A percentile compares a stretch with the other conserved stretches of the same genome.
These are phyloP conservation scores for Trichoderma sp. DNA, from an alignment of 2,329 filamentous ascomycete genomes.

Conservation along the genomic window DNA sequence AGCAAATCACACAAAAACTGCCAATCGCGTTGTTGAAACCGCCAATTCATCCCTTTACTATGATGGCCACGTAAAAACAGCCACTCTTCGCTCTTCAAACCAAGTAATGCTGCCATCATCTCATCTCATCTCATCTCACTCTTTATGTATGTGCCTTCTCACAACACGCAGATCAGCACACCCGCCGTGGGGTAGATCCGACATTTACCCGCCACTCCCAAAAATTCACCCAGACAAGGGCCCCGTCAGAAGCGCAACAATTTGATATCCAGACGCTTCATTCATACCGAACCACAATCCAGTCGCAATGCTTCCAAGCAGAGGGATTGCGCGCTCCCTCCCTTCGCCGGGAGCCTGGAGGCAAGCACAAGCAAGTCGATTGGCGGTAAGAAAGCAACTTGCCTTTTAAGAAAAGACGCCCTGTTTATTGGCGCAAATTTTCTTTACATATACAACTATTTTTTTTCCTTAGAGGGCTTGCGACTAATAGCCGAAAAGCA, in stretches of 20 bases:
- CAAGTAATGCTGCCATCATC: neutral
- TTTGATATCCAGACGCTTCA: slow-evolving; percentile 12
- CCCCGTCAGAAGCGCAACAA: slow-evolving; percentile 28
- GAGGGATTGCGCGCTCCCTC: slow-evolving; percentile 46
- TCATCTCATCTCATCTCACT: neutral
- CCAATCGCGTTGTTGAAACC: neutral
- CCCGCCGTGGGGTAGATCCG: slow-evolving; percentile 31
- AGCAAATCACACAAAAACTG: neutral
- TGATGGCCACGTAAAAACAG: neutral
- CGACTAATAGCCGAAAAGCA: slow-evolving; percentile 22
- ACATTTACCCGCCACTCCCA: slow-evolving; percentile 39
- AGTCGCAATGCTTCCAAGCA: slow-evolving; percentile 48
- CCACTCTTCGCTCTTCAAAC: neutral
- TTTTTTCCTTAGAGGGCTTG: neutral
- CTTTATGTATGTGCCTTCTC: too few relatives aligned
- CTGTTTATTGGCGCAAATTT: neutral
- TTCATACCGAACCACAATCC: slow-evolving; percentile 11
- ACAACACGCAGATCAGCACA: slow-evolving; percentile 3
- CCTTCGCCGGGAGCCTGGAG: slow-evolving; percentile 39
- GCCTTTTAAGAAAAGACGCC: neutral
- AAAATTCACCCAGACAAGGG: slow-evolving; percentile 35
- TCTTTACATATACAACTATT: slow-evolving; percentile 17
- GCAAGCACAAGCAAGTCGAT: slow-evolving; percentile 34
- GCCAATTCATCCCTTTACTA: neutral
- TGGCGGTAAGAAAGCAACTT: slow-evolving; percentile 29